A percentile compares a stretch with the other conserved stretches of the same genome.
Conservation (phyloP, 1,139 yeast genomes). For the Nakaseomyces delphensis region DNA sequence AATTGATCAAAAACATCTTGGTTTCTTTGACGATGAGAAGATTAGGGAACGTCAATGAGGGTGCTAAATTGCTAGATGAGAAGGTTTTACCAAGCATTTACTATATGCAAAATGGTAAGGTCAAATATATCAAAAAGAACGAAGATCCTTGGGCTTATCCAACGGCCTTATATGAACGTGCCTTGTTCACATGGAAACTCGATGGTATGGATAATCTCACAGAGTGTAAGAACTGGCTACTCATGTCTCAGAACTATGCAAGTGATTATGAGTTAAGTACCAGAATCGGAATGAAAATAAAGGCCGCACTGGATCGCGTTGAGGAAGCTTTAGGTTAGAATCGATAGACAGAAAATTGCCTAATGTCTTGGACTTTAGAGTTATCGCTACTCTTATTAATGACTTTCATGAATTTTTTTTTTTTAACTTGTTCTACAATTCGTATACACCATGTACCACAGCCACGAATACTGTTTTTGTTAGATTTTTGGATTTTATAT, state of each 20-base stretch:
- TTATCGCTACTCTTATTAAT: background rate
- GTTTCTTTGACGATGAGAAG: constrained; percentile 59
- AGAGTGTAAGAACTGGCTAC: constrained; percentile 66
- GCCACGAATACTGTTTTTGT: too few relatives aligned
- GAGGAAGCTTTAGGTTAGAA: constrained; percentile 28
- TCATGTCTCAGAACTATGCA: constrained; percentile 62
- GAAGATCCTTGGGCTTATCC: constrained; percentile 88
- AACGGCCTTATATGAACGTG: constrained; percentile 76
- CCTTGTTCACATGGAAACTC: constrained; percentile 70
- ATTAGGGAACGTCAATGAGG: constrained; percentile 52
- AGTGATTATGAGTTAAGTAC: constrained; percentile 92
- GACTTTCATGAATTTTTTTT: constrained; percentile 2
- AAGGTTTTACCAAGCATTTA: constrained; percentile 42
- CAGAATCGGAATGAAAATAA: constrained; percentile 79
- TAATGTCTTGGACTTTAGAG: background rate
- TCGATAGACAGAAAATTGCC: background rate
- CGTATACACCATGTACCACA: too few relatives aligned
- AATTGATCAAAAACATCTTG: constrained; percentile 57
- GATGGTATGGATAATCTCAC: constrained; percentile 45
- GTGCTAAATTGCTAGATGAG: constrained; percentile 48
- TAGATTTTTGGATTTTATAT: too few relatives aligned
- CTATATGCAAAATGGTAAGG: constrained; percentile 26
- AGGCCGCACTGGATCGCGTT: constrained; percentile 74
- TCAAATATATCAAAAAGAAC: constrained; percentile 39
- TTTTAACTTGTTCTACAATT: background rate